A percentile compares a stretch with the other conserved stretches of the same genome.
Evolutionary conservation across 2,329 filamentous ascomycete species (phyloP).

Genomic region (Aspergillus pseudotamarii): DNA sequence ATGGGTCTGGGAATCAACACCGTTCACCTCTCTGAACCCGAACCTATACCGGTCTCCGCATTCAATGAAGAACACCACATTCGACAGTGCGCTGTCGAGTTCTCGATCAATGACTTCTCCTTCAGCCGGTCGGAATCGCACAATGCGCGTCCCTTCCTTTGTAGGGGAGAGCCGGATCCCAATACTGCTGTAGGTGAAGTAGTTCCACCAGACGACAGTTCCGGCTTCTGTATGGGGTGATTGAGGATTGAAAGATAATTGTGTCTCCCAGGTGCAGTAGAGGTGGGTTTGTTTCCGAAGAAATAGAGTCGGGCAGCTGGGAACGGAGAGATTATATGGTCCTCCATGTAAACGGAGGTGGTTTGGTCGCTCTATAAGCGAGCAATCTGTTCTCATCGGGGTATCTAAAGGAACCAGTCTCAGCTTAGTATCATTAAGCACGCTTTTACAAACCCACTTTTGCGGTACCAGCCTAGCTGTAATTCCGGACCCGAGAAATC

Average conservation of each 20-base stretch:
- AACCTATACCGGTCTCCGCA: slow-evolving; percentile 36
- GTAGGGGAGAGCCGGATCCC: slow-evolving; percentile 36
- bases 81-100: slow-evolving; percentile 13
- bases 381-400: slow-evolving; percentile 51
- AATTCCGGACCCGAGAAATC: slow-evolving; percentile 33
- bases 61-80: slow-evolving; percentile 32
- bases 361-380: slow-evolving; percentile 48
- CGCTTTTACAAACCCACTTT: slow-evolving; percentile 35
- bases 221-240: slow-evolving; percentile 55
- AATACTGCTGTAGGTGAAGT: slow-evolving; percentile 49
- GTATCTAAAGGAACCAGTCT: slow-evolving; percentile 42
- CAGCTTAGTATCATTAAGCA: neutral
- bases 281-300: slow-evolving; percentile 57
- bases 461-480: slow-evolving; percentile 41
- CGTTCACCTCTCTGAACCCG: slow-evolving; percentile 25
- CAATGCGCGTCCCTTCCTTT: slow-evolving; percentile 20
- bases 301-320: slow-evolving; percentile 56
- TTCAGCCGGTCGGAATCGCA: slow-evolving; percentile 30
- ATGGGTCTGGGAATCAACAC: slow-evolving; percentile 8
- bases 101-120: slow-evolving; percentile 19
- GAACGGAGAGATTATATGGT: slow-evolving; percentile 55
- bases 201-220: slow-evolving; percentile 58
- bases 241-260: slow-evolving; percentile 51
- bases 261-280: slow-evolving; percentile 46
- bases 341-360: slow-evolving; percentile 55